Evolutionary conservation across 75 land plant species (phyloP).

Genomic region (Picea glauca): DNA sequence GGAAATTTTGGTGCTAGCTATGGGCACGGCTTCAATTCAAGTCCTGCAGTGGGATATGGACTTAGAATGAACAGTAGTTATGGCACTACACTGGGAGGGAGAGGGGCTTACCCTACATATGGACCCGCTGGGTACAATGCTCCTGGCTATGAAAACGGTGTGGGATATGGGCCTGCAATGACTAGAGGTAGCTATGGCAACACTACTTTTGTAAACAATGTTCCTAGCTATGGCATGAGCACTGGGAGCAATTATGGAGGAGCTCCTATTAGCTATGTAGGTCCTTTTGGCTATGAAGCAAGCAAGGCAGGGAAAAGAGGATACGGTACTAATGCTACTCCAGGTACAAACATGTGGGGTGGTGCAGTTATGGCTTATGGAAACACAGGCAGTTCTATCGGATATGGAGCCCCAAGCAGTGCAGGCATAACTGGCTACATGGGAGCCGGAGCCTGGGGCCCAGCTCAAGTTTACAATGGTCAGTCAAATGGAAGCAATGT

Average conservation of each 20-base stretch:
- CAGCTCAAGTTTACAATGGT: conserved; percentile 56
- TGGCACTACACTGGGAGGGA: conserved; percentile 16
- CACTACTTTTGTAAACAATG: conserved; percentile 10
- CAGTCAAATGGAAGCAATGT: conserved; percentile 49
- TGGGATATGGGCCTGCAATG: conserved; percentile 17
- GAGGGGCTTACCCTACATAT: conserved; percentile 24
- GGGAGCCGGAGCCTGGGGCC: conserved; percentile 36
- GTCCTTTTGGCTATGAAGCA: conserved; percentile 18
- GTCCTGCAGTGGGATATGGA: not conserved
- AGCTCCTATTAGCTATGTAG: conserved; percentile 25
- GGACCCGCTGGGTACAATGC: conserved; percentile 24
- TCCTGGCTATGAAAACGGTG: conserved; percentile 23
- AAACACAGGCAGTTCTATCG: conserved; percentile 42
- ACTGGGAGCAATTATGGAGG: conserved; percentile 21
- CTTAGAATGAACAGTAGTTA: conserved; percentile 24
- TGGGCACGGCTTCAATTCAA: conserved; percentile 13
- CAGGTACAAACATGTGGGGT: conserved; percentile 53
- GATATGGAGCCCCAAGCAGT: conserved; percentile 51
- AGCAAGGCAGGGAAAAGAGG: conserved; percentile 20
- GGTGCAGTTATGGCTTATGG: conserved; percentile 22
- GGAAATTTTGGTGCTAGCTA: conserved; percentile 6
- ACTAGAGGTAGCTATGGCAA: conserved; percentile 26
- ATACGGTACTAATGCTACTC: conserved; percentile 20
- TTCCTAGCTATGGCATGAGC: conserved; percentile 17
- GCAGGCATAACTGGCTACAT: conserved; percentile 18